Evolutionary conservation across 352 stramenopile species (phyloP), one percentile per base, ranked within the genome.

Genomic region (Phytopythium cucurbitacearum): DNA sequence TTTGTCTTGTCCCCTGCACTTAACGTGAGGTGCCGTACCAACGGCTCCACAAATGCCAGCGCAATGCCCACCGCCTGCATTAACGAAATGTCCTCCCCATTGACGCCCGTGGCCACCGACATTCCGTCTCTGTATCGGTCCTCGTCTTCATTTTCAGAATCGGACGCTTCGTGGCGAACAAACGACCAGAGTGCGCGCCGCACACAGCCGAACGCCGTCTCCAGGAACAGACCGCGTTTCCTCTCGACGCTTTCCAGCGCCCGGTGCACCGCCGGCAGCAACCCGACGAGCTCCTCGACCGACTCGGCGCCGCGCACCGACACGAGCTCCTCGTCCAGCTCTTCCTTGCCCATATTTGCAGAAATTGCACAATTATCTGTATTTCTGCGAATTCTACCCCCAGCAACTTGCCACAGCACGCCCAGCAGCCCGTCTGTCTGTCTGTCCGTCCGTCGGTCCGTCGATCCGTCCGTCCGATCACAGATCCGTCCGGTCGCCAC

Each of bases 221-320:
- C 79, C 28, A 89, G 56, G 52, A 91, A 89, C 34, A 65, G 65
- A 51, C 78, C 89, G 38, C 73, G 71, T 53, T 91, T 91, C 40
- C 76, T 72, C 5, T 60, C 12, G 33, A 91, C 81, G 36, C 83
- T 67, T 1, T 11, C 53, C 13, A 91, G 59, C 15, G 78, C 79
- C 21, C 21, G 3, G 39, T 53, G 9, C 40, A 49, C 4, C 36
- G 37, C 7, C 48, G 63, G 37, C 64, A 74, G 5, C 48, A 67
- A 2, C 16, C 51, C 32, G 38, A 64, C 37, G 42, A 41, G 2
- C 44, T 50, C 10, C 7, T 50, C 32, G 32, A 33, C 44, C 11
- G 28, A 39, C 44, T 11, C 32, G 44, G 32, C 44, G 6, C 13
- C 13, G 44, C 44, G 44, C 44, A 50, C 12, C 32, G 12, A 28